Evolutionary conservation across 1,284 basidiomycete species (phyloP), one percentile per base, ranked within the genome.

Genomic region (Anthracocystis walkeri): DNA sequence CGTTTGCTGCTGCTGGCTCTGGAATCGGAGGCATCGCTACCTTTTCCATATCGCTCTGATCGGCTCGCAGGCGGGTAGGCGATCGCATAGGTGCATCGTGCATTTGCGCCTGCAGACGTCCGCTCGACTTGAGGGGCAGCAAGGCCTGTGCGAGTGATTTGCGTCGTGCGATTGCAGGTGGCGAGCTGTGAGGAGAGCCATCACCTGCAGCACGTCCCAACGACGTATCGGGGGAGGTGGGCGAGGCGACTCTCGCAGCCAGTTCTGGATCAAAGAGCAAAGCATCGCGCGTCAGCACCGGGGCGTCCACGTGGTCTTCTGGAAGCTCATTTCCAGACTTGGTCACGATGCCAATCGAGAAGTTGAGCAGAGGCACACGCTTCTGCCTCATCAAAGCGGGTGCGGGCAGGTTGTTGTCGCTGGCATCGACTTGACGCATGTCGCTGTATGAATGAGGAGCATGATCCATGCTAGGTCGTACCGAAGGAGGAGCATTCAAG

Each of bases 191-290:
- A 23, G 44, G 45, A n/a, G 60, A 56, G 20, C 55, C 50, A 12
- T 21, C 41, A 7, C 29, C 33, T 14, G 44, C 18, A 5, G 27
- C 18, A 10, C 56, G 63, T 1, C 27, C 51, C 1, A 45, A 51
- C 23, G 58, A 42, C 5, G 38, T 52, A 7, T 60, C 53, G 27
- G 49, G 18, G 35, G 25, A 40, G 2, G 61, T 45, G 6, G 65
- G 54, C 23, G 61, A 56, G 3, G 41, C 44, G 20, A 65, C 65
- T 11, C 60, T 40, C 1, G 61, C 58, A n/a, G 67, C 67, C 27
- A 75, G 54, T n/a, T 66, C 72, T 1, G 72, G 72, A 25, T 75
- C 72, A 31, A 75, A 75, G 16, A 70, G 66, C 50, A 75, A 50
- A 8, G 72, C 72, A n/a, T 75, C 67, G 6, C 67, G 63, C 44